Conservation (phyloP, 306 rosid genomes). For the Arachis hypogaea region DNA sequence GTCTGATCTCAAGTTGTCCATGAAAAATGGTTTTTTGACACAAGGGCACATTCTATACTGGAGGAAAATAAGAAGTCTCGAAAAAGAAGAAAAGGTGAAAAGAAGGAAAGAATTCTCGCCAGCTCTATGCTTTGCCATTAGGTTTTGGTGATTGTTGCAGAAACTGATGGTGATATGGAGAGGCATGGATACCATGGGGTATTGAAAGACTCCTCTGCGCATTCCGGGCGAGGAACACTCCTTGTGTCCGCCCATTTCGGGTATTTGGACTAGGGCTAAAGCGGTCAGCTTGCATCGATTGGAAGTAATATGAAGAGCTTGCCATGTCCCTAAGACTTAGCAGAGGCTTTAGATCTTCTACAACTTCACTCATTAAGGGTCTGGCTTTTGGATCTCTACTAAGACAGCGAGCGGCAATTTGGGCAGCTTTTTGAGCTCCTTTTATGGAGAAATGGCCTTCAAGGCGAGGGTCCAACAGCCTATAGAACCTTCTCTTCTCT, state of each 20-base stretch:
- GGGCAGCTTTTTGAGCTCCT: slow-evolving; percentile 91
- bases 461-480: slow-evolving; percentile 87
- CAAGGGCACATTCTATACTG: slow-evolving; percentile 51
- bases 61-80: slow-evolving; percentile 24
- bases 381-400: slow-evolving; percentile 89
- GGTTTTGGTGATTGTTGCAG: slow-evolving; percentile 93
- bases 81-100: not conserved
- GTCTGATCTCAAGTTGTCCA: slow-evolving; percentile 56
- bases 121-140: slow-evolving; percentile 65
- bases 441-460: slow-evolving; percentile 96
- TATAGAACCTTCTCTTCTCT: slow-evolving; percentile 85
- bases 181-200: slow-evolving; percentile 73
- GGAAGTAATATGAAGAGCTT: slow-evolving; percentile 90
- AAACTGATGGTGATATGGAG: slow-evolving; percentile 86
- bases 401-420: slow-evolving; percentile 90
- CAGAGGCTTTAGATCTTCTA: slow-evolving; percentile 86
- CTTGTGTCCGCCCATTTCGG: slow-evolving; percentile 65
- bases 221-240: slow-evolving; percentile 61
- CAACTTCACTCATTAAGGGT: slow-evolving; percentile 92
- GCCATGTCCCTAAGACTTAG: slow-evolving; percentile 98
- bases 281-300: slow-evolving; percentile 78
- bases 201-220: slow-evolving; percentile 86
- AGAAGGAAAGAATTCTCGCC: slow-evolving; percentile 47
- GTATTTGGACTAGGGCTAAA: slow-evolving; percentile 68
- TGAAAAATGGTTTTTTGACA: slow-evolving; percentile 60